Percentiles rank a stretch among this genome's conserved stretches.
Conservation (phyloP, 2,329 filamentous ascomycete genomes). For the Beauveria brongniartii region DNA sequence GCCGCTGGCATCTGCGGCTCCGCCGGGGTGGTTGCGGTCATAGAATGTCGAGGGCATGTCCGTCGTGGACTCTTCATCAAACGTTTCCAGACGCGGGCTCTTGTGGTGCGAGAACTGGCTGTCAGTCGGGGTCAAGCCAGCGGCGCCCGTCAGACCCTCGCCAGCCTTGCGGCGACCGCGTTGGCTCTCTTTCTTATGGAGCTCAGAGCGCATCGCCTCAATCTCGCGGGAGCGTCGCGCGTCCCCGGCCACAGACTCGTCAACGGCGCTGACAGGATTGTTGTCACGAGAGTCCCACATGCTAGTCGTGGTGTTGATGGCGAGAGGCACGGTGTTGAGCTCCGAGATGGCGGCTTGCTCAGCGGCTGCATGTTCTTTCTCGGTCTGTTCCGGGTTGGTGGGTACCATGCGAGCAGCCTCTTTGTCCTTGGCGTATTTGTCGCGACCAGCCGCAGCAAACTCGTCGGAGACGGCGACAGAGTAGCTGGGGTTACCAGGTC, state of each 20-base stretch:
- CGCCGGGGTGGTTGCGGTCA: conserved; percentile 4
- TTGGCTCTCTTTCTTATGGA: conserved; percentile 35
- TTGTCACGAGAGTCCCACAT: conserved; percentile 21
- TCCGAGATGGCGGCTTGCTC: conserved; percentile 39
- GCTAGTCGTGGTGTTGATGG: conserved; percentile 14
- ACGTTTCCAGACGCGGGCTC: conserved; percentile 26
- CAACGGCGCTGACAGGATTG: conserved; percentile 19
- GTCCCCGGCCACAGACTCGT: conserved; percentile 16
- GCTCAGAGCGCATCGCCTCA: conserved; percentile 28
- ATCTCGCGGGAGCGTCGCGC: conserved; percentile 30
- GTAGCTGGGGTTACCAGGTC: conserved; percentile 70
- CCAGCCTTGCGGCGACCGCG: conserved; percentile 42
- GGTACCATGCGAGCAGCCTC: conserved; percentile 61
- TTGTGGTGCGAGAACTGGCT: conserved; percentile 20
- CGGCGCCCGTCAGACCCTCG: conserved; percentile 31
- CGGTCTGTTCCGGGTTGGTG: conserved; percentile 20
- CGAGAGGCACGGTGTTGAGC: conserved; percentile 32
- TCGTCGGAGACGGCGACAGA: conserved; percentile 67
- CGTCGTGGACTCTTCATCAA: conserved; percentile 37
- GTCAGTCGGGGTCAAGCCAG: conserved; percentile 21
- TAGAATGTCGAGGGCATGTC: conserved; percentile 19
- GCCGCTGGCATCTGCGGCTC: neutral
- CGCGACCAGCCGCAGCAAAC: conserved; percentile 56
- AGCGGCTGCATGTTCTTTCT: conserved; percentile 21
- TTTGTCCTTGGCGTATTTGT: conserved; percentile 45